phyloP scores from a whole-genome alignment of 495 filamentous ascomycete genomes.

The Geoglossum glabrum region DNA sequence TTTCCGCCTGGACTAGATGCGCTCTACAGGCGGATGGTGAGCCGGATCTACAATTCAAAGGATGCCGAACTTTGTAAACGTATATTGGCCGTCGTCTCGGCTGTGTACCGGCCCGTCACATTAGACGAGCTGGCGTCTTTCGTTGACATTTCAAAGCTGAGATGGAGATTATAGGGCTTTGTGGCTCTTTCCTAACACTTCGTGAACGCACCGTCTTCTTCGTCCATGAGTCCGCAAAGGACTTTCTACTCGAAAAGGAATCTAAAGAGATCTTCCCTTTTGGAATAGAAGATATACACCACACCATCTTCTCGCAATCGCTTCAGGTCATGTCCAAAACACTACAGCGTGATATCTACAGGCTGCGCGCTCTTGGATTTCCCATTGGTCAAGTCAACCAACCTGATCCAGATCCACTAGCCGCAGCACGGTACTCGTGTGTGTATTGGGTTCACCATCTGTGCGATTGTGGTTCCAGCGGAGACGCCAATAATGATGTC shows the following conservation, averaged over 20 bases:
- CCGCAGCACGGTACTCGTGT: neutral
- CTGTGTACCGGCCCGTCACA: neutral
- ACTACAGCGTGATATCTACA: neutral
- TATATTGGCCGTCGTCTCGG: neutral
- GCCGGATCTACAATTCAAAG: neutral
- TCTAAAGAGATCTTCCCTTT: neutral
- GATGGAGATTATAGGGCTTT: neutral
- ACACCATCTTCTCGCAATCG: neutral
- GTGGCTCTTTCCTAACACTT: neutral
- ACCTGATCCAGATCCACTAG: slow-evolving; percentile 13
- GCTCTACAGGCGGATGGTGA: too few species aligned
- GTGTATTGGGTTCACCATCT: neutral
- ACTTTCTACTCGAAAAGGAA: neutral
- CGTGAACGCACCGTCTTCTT: neutral
- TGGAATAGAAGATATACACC: neutral
- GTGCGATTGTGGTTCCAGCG: neutral
- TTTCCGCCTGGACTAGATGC: neutral
- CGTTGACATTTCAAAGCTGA: neutral
- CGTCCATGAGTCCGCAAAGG: neutral
- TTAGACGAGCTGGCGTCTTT: neutral
- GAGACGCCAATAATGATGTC: neutral
- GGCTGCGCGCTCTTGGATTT: neutral
- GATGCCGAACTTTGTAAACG: neutral
- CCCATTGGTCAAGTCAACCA: slow-evolving; percentile 7
- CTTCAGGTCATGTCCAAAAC: neutral